Base-by-base conservation (phyloP, 371 early-diverging fungal species). In the Rhizopus sp. region DNA sequence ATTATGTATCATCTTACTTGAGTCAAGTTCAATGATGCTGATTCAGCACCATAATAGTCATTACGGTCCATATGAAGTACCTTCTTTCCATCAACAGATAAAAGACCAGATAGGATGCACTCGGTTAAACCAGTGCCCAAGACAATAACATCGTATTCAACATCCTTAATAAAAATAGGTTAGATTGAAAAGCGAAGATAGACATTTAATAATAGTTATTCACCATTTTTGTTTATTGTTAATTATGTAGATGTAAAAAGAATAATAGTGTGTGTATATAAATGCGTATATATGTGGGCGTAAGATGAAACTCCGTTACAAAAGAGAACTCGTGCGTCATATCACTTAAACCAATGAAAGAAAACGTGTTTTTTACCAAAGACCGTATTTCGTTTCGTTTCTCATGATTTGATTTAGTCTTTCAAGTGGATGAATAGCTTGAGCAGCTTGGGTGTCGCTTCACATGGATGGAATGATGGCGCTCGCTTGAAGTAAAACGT, bases 81-180 rank as follows among this genome's bases (percentile, higher is more conserved):
- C 80, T 95, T 97, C 81, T 99, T 97, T 65, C 96, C 95, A 66
- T 98, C 96, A 40, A 97, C 92, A 6, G 99, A 95, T 30, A 99
- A 84, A 40, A 99, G 84, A 53, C 98, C 97, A 16, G 97, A 95
- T 46, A 99, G 86, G 71, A 98, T 93, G 80, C 99, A 99, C 78
- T 99, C 99, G 76, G 99, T 95, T 63, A 99, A 83, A 53, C 99
- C 99, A 38, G 99, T 99, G 55, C 99, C 99, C 59, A 98, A 85
- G 64, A 97, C 93, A 73, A 98, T 89, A 68, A 94, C 93, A 74
- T 97, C 97, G 81, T 94, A 95, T 65, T 88, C 72, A 72, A 93
- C 92, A 78, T 93, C 90, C 94, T 90, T 38, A 29, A 32, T 23
- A 23, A 2, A 2, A 23, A 23, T 2, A 23, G 0, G 23, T 23